phyloP scores from a whole-genome alignment of 192 early-diverging fungal species.

The Coemansia sp. region DNA sequence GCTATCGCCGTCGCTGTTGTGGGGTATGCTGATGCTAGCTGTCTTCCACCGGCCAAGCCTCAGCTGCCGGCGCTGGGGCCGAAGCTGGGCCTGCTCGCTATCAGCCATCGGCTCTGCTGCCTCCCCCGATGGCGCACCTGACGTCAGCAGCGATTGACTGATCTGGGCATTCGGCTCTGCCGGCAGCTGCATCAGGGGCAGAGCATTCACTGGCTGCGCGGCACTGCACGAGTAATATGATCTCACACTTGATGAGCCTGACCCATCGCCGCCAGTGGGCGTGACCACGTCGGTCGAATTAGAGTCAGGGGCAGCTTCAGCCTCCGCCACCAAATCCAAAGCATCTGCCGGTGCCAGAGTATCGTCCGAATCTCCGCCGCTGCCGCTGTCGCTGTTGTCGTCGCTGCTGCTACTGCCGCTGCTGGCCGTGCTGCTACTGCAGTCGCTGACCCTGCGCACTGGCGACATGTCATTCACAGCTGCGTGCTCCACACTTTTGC shows the following conservation, averaged over 20 bases:
- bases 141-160: background rate
- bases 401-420: slow-evolving; percentile 24
- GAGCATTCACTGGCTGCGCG: background rate
- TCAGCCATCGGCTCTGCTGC: background rate
- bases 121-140: background rate
- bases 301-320: background rate
- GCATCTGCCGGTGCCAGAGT: slow-evolving; percentile 31
- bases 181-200: background rate
- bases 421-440: slow-evolving; percentile 15
- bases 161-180: background rate
- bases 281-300: slow-evolving; percentile 8
- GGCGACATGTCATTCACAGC: background rate
- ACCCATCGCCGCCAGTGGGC: slow-evolving; percentile 14
- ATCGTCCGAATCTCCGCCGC: slow-evolving; percentile 46
- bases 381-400: slow-evolving; percentile 15
- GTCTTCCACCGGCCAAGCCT: slow-evolving; percentile 26
- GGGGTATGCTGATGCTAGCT: background rate
- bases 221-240: slow-evolving; percentile 12
- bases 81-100: slow-evolving; percentile 1
- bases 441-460: slow-evolving; percentile 8
- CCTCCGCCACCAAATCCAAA: background rate
- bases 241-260: slow-evolving; percentile 5
- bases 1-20: background rate
- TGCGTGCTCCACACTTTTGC: background rate
- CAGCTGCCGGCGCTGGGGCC: slow-evolving; percentile 29